Base-by-base conservation (phyloP, 2,329 filamentous ascomycete genomes). In the Fusarium metavorans region DNA sequence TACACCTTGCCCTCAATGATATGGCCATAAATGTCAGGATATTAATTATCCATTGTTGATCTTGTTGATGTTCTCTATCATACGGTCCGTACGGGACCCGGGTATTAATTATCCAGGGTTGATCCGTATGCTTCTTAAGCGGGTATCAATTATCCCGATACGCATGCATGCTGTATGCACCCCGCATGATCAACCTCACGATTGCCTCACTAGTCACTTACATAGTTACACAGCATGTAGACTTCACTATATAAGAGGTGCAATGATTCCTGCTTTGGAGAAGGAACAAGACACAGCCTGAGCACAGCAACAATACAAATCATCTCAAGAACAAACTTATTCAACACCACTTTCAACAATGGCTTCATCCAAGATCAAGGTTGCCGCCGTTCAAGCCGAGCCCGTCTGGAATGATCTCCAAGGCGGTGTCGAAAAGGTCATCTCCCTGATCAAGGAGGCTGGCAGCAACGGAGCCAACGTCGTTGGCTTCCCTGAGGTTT, bases 401-500 rank as follows among this genome's bases (percentile, higher is more conserved):
- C 78, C 78, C 11, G 75, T 67, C 27, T 79, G 76, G 77, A 72
- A 77, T 16, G 75, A 79, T 50, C 76, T 79, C 13, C 68, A 79
- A 37, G 78, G 77, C 2, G 75, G 83, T 72, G 80, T 87, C 67
- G 76, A 83, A 75, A 81, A 84, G 67, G 80, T 80, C 37, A 82
- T 83, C 25, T 20, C 67, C 3, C 71, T 82, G 4, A 83, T 84
- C 30, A 73, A 80, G 39, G 70, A 83, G 43, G 81, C 81, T 5
- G 77, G 71, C 4, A 70, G 70, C 25, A 71, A 81, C 3, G 81
- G 81, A 4, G 79, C 79, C n/a, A 77, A 83, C 16, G 78, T 84
- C 0, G 65, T 84, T 13, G 81, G 79, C 3, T 88, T 87, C 54
- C 85, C 86, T 2, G 85, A 88, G 65, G 81, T 84, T 11, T 87